phyloP scores from a whole-genome alignment of 2,329 filamentous ascomycete genomes.

The Colletotrichum camelliae region DNA sequence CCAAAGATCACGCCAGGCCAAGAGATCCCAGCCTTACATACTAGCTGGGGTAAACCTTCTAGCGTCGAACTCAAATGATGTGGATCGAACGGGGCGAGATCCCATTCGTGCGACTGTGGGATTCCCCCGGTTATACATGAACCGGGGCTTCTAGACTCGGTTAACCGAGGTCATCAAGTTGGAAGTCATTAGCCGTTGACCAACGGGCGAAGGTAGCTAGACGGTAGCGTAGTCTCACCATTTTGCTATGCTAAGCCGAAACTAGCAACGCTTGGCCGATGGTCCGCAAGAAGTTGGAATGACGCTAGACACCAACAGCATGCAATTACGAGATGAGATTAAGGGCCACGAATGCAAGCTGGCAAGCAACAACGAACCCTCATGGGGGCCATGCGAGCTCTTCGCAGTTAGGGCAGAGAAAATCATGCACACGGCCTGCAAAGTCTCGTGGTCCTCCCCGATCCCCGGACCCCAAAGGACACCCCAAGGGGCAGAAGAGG shows the following conservation, averaged over 20 bases:
- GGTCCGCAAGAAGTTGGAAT: background rate
- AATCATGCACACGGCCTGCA: background rate
- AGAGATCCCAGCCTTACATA: background rate
- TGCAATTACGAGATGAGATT: background rate
- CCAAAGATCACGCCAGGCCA: background rate
- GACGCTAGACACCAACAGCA: background rate
- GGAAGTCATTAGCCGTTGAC: background rate
- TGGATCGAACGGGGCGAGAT: background rate
- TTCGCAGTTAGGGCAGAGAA: background rate
- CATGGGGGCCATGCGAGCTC: background rate
- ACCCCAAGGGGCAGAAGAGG: background rate
- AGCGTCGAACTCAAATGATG: background rate
- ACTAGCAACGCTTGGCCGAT: background rate
- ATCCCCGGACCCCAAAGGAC: background rate
- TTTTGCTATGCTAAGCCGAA: background rate
- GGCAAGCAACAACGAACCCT: background rate
- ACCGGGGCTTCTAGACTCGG: background rate
- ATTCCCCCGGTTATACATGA: background rate
- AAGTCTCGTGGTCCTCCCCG: background rate
- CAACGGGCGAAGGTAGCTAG: background rate
- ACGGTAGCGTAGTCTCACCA: conserved; percentile 6
- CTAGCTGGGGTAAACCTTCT: background rate
- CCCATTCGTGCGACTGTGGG: background rate
- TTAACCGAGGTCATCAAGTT: background rate
- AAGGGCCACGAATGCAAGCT: background rate